Evolutionary conservation across 495 filamentous ascomycete genomes (phyloP).

Genomic region (Neurospora sp.): DNA sequence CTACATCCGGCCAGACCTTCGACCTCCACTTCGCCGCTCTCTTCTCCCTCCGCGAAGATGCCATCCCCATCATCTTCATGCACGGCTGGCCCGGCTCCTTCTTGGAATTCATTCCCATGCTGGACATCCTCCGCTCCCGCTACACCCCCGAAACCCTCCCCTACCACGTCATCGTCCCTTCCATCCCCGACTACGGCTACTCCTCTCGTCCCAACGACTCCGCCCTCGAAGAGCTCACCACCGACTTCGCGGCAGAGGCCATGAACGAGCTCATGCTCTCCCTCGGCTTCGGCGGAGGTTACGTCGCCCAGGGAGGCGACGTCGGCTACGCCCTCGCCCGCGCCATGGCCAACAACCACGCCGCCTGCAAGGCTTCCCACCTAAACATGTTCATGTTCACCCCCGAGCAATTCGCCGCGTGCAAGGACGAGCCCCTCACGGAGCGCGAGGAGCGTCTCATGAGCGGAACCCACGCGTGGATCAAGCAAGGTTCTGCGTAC

Average conservation of each 20-base stretch:
- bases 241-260: constrained; percentile 33
- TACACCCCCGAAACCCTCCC: constrained; percentile 47
- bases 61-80: constrained; percentile 49
- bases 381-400: constrained; percentile 19
- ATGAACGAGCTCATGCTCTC: constrained; percentile 49
- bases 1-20: constrained; percentile 24
- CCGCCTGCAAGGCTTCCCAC: constrained; percentile 34
- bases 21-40: constrained; percentile 53
- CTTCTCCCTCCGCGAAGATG: constrained; percentile 49
- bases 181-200: constrained; percentile 52
- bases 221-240: constrained; percentile 28
- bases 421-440: constrained; percentile 6
- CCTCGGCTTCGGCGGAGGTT: constrained; percentile 46
- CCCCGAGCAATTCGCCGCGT: constrained; percentile 5
- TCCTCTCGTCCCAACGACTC: constrained; percentile 44
- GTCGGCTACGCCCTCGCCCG: constrained; percentile 46
- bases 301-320: constrained; percentile 60
- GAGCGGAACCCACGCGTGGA: constrained; percentile 5
- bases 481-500: constrained; percentile 39
- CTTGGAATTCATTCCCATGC: constrained; percentile 41
- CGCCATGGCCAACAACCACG: constrained; percentile 23
- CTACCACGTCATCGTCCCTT: constrained; percentile 58
- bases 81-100: constrained; percentile 40
- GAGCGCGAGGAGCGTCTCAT: constrained; percentile 7
- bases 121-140: constrained; percentile 34